Base-by-base conservation (phyloP, 176 grass and related monocot species). In the Raddia guianensis region DNA sequence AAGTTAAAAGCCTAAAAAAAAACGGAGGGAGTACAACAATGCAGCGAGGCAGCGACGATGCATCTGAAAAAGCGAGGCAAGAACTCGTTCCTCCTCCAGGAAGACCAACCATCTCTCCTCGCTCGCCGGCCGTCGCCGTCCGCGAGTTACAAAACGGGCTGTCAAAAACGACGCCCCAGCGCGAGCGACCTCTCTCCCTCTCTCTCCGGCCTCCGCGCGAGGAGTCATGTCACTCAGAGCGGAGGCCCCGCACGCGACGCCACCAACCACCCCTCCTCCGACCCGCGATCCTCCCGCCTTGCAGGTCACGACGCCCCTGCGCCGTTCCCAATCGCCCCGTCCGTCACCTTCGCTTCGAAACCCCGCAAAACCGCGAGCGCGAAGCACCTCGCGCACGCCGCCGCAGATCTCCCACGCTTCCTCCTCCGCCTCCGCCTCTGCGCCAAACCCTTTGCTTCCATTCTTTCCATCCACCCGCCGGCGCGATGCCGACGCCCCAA, bases 391-490 rank as follows among this genome's bases (percentile, higher is more conserved):
- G 79, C 78, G 83, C 86, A 89, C 61, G 54, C 80, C 64, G 80
- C 27, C 52, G 21, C 50, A 15, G 5, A 14, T 10, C 19, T 21
- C 57, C 62, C 56, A 37, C 58, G 67, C 83, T 62, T 19, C 56
- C 83, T 4, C 48, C 72, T 12, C 78, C 58, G 60, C 83, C 69
- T 19, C 56, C 83, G 6, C 48, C 72, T 12, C 78, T 20, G 7
- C n/a, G 85, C 32, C 86, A 66, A 88, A 72, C 58, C 81, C 87
- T 87, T 95, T 95, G 96, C 92, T 98, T 98, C 90, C 82, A 87
- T 95, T 98, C 57, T 95, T 90, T 91, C 90, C 92, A 84, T 95
- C 92, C 78, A 95, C 83, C 96, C 73, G 87, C 83, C 92, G 90
- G 88, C 76, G 76, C 92, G 92, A 99, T 77, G 80, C 70, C 79